Conservation (phyloP, 805 yeast genomes). For the Zygosaccharomyces lentus region DNA sequence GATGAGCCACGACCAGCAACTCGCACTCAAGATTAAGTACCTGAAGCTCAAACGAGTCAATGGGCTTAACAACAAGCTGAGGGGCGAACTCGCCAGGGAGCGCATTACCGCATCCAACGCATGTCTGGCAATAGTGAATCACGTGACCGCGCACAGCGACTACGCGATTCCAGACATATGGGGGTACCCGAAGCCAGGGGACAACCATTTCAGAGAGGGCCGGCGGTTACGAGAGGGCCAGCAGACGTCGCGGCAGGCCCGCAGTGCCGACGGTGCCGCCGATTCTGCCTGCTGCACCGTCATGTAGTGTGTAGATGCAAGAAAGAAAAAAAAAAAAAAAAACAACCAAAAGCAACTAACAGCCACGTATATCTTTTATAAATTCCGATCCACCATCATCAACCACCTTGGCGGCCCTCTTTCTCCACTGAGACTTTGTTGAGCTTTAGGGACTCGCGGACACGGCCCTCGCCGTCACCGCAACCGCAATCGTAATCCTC, state of each 20-base stretch:
- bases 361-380: no score
- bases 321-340: no score
- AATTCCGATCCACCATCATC: no score
- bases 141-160: slow-evolving; percentile 35
- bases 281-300: slow-evolving; percentile 1
- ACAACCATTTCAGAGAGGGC: slow-evolving; percentile 37
- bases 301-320: slow-evolving; percentile 1
- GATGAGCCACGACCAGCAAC: slow-evolving; percentile 17
- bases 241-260: slow-evolving; percentile 2
- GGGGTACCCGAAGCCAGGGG: slow-evolving; percentile 38
- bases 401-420: slow-evolving; percentile 46
- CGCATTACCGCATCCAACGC: slow-evolving; percentile 65
- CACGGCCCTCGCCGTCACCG: slow-evolving; percentile 61
- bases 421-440: slow-evolving; percentile 41
- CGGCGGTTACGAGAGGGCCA: slow-evolving; percentile 11
- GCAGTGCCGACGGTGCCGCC: background rate
- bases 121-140: slow-evolving; percentile 43
- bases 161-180: slow-evolving; percentile 40
- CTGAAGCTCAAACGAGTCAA: slow-evolving; percentile 58
- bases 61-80: slow-evolving; percentile 52
- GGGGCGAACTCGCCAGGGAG: slow-evolving; percentile 48
- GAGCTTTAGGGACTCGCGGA: slow-evolving; percentile 13
- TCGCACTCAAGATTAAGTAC: slow-evolving; percentile 44
- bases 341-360: no score
- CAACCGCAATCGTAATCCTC: slow-evolving; percentile 98